Evolutionary conservation across 768 basidiomycete species (phyloP).

Genomic region (Phlegmacium glaucopus): DNA sequence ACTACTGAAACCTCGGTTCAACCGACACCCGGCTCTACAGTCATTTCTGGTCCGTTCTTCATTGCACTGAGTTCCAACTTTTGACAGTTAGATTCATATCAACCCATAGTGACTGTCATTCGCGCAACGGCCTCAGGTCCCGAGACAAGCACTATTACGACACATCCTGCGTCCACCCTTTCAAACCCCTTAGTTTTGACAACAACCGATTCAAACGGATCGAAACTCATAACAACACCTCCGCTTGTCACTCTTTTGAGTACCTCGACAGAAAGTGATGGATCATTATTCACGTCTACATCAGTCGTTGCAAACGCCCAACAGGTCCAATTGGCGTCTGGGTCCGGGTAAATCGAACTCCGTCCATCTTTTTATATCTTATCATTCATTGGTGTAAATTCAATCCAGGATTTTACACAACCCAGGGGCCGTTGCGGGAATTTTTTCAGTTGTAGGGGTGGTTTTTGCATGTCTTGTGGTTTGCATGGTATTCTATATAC

Average conservation of each 20-base stretch:
- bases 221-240: conserved; percentile 38
- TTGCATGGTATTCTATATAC: conserved; percentile 40
- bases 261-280: conserved; percentile 43
- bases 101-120: conserved; percentile 11
- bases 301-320: conserved; percentile 46
- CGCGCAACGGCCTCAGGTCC: conserved; percentile 2
- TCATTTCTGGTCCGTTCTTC: too few relatives aligned
- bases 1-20: too few relatives aligned
- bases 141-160: conserved; percentile 16
- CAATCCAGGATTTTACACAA: conserved; percentile 59
- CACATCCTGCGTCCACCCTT: conserved; percentile 15
- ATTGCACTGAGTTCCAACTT: background rate
- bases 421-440: conserved; percentile 65
- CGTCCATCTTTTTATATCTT: background rate
- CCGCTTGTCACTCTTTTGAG: conserved; percentile 43
- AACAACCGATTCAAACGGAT: conserved; percentile 35
- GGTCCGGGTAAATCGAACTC: conserved; percentile 9
- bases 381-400: background rate
- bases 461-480: conserved; percentile 42
- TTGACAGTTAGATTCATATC: background rate
- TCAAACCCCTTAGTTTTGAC: conserved; percentile 40
- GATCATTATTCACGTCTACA: conserved; percentile 44
- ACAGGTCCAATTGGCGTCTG: conserved; percentile 5
- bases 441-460: conserved; percentile 69
- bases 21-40: background rate